Evolutionary conservation across 495 filamentous ascomycete genomes (phyloP).

Genomic region (Echria macrotheca): DNA sequence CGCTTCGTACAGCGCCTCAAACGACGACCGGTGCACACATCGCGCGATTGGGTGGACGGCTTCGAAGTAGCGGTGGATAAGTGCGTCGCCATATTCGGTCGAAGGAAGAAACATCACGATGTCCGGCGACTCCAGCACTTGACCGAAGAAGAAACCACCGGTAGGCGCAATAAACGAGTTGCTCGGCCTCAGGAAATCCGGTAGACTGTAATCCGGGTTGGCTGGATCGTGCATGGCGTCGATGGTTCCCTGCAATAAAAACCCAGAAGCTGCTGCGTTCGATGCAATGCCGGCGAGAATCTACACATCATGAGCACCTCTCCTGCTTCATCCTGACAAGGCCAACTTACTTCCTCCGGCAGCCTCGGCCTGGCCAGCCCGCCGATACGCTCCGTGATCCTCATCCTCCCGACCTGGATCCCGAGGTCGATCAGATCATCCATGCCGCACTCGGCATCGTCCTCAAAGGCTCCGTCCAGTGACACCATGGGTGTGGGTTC

Average conservation of each 20-base stretch:
- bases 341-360: conserved; percentile 54
- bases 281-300: no score
- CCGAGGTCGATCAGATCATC: conserved; percentile 67
- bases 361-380: conserved; percentile 54
- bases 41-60: conserved; percentile 62
- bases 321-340: neutral
- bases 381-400: conserved; percentile 68
- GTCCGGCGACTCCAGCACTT: conserved; percentile 38
- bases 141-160: conserved; percentile 64
- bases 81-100: conserved; percentile 42
- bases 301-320: conserved; percentile 8
- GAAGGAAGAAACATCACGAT: conserved; percentile 54
- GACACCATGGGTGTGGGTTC: conserved; percentile 51
- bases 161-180: conserved; percentile 52
- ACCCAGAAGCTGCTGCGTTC: no score
- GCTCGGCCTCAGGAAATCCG: conserved; percentile 46
- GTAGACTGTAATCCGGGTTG: conserved; percentile 14
- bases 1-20: conserved; percentile 53
- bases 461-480: conserved; percentile 58
- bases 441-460: conserved; percentile 47
- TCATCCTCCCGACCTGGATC: conserved; percentile 62
- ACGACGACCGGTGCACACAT: conserved; percentile 58
- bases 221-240: no score
- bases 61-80: conserved; percentile 60
- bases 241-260: no score